phyloP scores from a whole-genome alignment of 495 filamentous ascomycete genomes.

The Aspergillus leporis region DNA sequence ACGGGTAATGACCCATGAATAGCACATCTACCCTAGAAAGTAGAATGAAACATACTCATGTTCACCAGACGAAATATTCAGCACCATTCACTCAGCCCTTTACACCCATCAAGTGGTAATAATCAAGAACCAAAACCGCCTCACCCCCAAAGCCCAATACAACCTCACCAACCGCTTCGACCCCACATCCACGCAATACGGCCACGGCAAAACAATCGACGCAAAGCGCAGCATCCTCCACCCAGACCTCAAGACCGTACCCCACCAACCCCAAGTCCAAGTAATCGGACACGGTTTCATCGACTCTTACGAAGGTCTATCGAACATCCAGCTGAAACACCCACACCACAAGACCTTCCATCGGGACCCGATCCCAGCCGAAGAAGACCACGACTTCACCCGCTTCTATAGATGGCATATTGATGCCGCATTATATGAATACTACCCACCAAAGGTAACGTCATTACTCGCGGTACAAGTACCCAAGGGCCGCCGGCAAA shows the following conservation, averaged over 20 bases:
- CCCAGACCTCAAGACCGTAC: slow-evolving; percentile 75
- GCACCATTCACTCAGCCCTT: slow-evolving; percentile 57
- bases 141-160: slow-evolving; percentile 68
- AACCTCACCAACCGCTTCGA: slow-evolving; percentile 71
- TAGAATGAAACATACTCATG: slow-evolving; percentile 8
- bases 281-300: slow-evolving; percentile 74
- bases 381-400: slow-evolving; percentile 65
- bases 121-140: slow-evolving; percentile 62
- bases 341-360: slow-evolving; percentile 77
- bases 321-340: slow-evolving; percentile 65
- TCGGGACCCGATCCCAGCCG: slow-evolving; percentile 58
- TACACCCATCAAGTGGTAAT: slow-evolving; percentile 65
- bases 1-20: slow-evolving; percentile 40
- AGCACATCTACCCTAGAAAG: not conserved
- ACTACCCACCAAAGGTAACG: slow-evolving; percentile 69
- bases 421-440: slow-evolving; percentile 71
- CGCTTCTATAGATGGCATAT: slow-evolving; percentile 81
- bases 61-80: slow-evolving; percentile 57
- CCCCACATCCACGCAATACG: slow-evolving; percentile 61
- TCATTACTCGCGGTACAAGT: slow-evolving; percentile 68
- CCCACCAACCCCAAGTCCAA: slow-evolving; percentile 76
- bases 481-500: slow-evolving; percentile 62
- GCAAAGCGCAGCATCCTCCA: slow-evolving; percentile 68
- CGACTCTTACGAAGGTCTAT: slow-evolving; percentile 63
- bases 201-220: slow-evolving; percentile 71